Conservation (phyloP, 2,329 filamentous ascomycete genomes). For the Stylonectria norvegica region DNA sequence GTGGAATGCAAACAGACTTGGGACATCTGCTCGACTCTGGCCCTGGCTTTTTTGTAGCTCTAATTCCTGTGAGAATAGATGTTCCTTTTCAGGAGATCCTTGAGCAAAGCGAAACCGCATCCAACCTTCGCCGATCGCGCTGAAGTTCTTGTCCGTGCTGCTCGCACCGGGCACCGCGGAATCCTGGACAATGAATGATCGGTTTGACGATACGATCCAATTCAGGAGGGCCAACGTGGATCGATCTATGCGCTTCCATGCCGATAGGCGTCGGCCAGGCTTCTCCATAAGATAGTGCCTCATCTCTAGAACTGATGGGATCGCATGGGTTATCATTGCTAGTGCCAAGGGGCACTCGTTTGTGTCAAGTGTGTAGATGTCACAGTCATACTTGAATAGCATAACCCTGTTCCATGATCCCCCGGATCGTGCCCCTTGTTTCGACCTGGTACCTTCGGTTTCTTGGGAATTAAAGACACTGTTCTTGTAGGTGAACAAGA, state of each 20-base stretch:
- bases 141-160: constrained; percentile 41
- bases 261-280: constrained; percentile 39
- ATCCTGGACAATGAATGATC: constrained; percentile 80
- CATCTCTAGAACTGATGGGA: constrained; percentile 62
- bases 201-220: constrained; percentile 89
- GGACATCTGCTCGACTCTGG: constrained; percentile 41
- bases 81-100: constrained; percentile 83
- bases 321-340: constrained; percentile 49
- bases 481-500: constrained; percentile 11
- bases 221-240: constrained; percentile 67
- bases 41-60: constrained; percentile 33
- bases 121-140: constrained; percentile 46
- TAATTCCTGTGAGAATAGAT: constrained; percentile 65
- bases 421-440: constrained; percentile 4
- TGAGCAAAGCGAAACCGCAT: constrained; percentile 85
- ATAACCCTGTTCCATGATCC: constrained; percentile 14
- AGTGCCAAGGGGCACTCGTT: constrained; percentile 25
- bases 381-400: constrained; percentile 23
- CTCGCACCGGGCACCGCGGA: constrained; percentile 36
- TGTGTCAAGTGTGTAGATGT: constrained; percentile 21
- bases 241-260: constrained; percentile 55
- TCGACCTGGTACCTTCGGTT: not conserved
- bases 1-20: constrained; percentile 84
- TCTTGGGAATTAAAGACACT: no score
- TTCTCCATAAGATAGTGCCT: constrained; percentile 42